Percentiles rank a stretch among this genome's conserved stretches.
Conservation (phyloP, 1,284 basidiomycete genomes). For the Cryptococcus floricola region DNA sequence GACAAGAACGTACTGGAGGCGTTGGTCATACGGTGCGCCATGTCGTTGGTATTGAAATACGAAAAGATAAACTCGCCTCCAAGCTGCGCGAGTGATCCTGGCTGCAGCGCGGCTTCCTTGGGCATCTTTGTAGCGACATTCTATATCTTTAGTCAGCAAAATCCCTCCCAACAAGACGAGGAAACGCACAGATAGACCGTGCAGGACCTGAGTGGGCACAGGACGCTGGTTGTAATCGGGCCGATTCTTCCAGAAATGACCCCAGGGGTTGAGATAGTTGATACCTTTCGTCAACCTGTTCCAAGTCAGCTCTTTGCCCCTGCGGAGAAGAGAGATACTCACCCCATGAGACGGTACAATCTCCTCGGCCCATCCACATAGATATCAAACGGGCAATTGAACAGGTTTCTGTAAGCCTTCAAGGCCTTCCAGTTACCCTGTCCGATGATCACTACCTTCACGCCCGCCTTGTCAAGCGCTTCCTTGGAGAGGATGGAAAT, state of each 20-base stretch:
- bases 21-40: slow-evolving; percentile 49
- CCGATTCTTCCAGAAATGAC: slow-evolving; percentile 34
- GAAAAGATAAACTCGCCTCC: slow-evolving; percentile 48
- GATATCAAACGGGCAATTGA: slow-evolving; percentile 47
- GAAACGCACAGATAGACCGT: slow-evolving; percentile 32
- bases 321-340: slow-evolving; percentile 10
- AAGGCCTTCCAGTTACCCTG: slow-evolving; percentile 47
- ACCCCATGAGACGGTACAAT: slow-evolving; percentile 45
- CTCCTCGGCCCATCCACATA: slow-evolving; percentile 43
- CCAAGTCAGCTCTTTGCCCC: slow-evolving; percentile 7
- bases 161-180: not conserved
- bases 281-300: slow-evolving; percentile 35
- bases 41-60: slow-evolving; percentile 39
- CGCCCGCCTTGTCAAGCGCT: slow-evolving; percentile 32
- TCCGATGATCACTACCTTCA: slow-evolving; percentile 41
- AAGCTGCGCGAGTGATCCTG: slow-evolving; percentile 42
- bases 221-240: slow-evolving; percentile 38
- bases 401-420: slow-evolving; percentile 43
- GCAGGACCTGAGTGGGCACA: slow-evolving; percentile 33
- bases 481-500: slow-evolving; percentile 38
- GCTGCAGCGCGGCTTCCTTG: slow-evolving; percentile 18
- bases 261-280: slow-evolving; percentile 29
- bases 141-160: slow-evolving; percentile 12
- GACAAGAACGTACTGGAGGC: slow-evolving; percentile 29
- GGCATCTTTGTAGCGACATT: slow-evolving; percentile 42